Conservation (phyloP, 192 early-diverging fungal genomes). For the Podila clonocystis region DNA sequence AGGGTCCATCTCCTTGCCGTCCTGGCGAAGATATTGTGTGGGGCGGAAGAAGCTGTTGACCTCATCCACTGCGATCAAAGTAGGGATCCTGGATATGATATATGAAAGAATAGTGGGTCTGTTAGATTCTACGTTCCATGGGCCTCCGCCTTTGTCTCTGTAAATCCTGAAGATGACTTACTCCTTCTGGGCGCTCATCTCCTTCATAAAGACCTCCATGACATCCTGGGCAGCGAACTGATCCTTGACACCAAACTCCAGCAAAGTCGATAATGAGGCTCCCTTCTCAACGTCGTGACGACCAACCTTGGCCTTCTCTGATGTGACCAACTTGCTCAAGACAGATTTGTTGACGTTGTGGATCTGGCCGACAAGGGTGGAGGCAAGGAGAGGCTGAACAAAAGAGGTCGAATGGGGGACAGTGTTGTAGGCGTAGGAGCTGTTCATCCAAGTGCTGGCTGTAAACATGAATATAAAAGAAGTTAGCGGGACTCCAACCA, state of each 20-base stretch:
- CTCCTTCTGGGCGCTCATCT: constrained; percentile 49
- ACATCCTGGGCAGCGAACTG: constrained; percentile 52
- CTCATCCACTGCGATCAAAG: constrained; percentile 63
- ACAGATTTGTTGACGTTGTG: constrained; percentile 40
- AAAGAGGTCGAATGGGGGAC: constrained; percentile 43
- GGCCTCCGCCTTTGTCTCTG: background rate
- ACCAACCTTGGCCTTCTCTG: constrained; percentile 27
- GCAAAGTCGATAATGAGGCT: constrained; percentile 36
- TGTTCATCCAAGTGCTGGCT: constrained; percentile 59
- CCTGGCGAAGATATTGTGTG: constrained; percentile 54
- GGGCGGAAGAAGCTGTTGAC: constrained; percentile 59
- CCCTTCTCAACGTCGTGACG: constrained; percentile 45
- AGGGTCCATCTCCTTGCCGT: constrained; percentile 53
- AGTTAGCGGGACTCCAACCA: background rate
- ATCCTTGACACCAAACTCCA: constrained; percentile 58
- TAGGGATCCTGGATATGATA: constrained; percentile 41
- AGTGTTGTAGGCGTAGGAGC: constrained; percentile 54
- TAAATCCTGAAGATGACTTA: constrained; percentile 9
- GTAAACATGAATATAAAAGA: too few species aligned
- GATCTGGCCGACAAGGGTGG: constrained; percentile 53
- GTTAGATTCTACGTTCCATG: background rate
- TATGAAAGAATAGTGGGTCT: background rate
- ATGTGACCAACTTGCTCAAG: constrained; percentile 43
- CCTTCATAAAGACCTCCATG: constrained; percentile 58
- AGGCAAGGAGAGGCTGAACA: constrained; percentile 57